These are phyloP conservation scores for Vitrella brassicaformis DNA, from an alignment of 73 alveolate species.

Conservation along the genomic window DNA sequence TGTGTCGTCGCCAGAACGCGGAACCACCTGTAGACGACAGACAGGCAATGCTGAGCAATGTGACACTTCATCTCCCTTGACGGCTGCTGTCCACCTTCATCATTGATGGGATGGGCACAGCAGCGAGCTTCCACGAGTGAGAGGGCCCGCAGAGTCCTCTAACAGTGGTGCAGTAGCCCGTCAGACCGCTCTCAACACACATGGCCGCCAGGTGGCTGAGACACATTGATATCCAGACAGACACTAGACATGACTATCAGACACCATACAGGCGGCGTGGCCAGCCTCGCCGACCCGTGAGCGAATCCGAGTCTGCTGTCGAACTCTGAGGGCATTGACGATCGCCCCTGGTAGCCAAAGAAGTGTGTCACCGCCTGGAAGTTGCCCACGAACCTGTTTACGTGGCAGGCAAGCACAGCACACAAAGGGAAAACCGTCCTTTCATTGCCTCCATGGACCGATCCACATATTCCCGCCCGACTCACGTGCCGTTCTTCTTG, in stretches of 20 bases:
- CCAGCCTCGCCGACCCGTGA: constrained; percentile 46
- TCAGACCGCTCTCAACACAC: not conserved
- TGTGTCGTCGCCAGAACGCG: constrained; percentile 36
- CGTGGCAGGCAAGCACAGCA: too few species aligned
- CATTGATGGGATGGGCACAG: constrained; percentile 41
- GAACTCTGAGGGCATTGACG: constrained; percentile 78
- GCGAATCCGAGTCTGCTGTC: constrained; percentile 71
- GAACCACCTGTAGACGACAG: constrained; percentile 10
- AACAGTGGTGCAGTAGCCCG: not conserved
- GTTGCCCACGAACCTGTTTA: constrained; percentile 52
- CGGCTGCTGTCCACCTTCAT: constrained; percentile 13
- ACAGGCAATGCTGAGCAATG: too few species aligned
- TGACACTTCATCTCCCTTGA: too few species aligned
- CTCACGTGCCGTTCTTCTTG: constrained; percentile 49
- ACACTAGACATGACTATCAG: not conserved
- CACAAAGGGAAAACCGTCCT: too few species aligned
- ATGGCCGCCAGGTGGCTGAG: not conserved
- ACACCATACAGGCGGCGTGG: not conserved
- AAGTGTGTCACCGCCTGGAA: constrained; percentile 81
- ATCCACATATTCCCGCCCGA: not conserved
- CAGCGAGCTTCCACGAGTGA: constrained; percentile 49
- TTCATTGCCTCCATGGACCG: too few species aligned
- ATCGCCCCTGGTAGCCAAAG: constrained; percentile 93
- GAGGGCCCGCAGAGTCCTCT: constrained; percentile 12
- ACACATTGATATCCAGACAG: constrained; percentile 8